Percentiles rank a stretch among this genome's conserved stretches.
Evolutionary conservation across 768 basidiomycete species (phyloP).

Genomic region (Trametopsis cervina): DNA sequence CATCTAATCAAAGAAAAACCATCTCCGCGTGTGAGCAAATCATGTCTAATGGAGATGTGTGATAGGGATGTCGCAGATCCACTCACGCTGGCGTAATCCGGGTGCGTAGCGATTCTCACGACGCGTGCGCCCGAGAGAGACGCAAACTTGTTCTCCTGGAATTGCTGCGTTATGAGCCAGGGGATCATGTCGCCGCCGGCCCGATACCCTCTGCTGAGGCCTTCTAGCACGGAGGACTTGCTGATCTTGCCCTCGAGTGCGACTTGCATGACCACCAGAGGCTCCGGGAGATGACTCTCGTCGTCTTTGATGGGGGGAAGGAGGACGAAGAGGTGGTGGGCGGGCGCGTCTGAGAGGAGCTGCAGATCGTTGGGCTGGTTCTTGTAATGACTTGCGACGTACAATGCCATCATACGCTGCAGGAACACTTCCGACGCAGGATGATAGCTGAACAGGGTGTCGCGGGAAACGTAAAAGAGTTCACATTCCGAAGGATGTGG

Average conservation of each 20-base stretch:
- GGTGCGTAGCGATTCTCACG: conserved; percentile 92
- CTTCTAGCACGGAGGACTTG: conserved; percentile 79
- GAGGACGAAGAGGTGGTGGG: conserved; percentile 93
- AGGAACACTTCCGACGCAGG: conserved; percentile 97
- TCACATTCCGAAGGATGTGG: conserved; percentile 94
- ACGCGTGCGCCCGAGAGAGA: conserved; percentile 84
- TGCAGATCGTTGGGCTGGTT: conserved; percentile 99
- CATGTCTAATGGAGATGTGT: background rate
- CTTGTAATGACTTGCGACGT: conserved; percentile 98
- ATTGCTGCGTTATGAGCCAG: conserved; percentile 92
- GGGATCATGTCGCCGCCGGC: conserved; percentile 97
- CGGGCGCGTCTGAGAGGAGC: conserved; percentile 92
- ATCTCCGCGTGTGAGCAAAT: background rate
- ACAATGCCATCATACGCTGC: conserved; percentile 97
- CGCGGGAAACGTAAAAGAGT: conserved; percentile 90
- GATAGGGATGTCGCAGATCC: background rate
- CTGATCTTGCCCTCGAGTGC: conserved; percentile 93
- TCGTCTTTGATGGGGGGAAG: conserved; percentile 89
- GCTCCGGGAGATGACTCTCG: conserved; percentile 87
- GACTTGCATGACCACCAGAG: conserved; percentile 92
- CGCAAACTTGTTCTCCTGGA: conserved; percentile 93
- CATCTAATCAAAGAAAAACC: conserved; percentile 65
- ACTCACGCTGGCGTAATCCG: conserved; percentile 81
- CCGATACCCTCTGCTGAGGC: conserved; percentile 73
- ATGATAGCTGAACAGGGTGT: conserved; percentile 95